Evolutionary conservation across 306 rosid species (phyloP), one percentile per base, ranked within the genome.

Genomic region (Inga oerstediana): DNA sequence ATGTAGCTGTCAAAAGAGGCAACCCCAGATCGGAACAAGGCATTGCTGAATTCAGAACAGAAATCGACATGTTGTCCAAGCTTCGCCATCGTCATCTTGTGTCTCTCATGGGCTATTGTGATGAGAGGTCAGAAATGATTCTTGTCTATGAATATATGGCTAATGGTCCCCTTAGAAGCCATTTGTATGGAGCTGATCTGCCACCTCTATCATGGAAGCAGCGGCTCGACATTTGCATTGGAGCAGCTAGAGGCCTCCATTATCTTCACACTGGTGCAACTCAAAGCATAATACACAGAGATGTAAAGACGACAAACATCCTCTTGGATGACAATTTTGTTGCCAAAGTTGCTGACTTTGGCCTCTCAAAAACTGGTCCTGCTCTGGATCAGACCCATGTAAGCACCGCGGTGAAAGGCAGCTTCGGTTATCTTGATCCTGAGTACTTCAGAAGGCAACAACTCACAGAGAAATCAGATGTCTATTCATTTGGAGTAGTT

Each of bases 141-240:
- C 97, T 96, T 59, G 98, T 94, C 75, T 96, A 96, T 69, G 99
- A 96, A 80, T 96, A 91, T 88, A 96, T 96, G 99, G 97, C 98
- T 54, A 96, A 96, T 83, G 99, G 99, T 73, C 98, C 99, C 74
- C 92, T 96, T 51, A 80, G 99, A 84, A 94, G 98, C 85, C 99
- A 96, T 82, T 77, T 96, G 88, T 96, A 96, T 82, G 99, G 99
- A 82, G 81, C 98, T 16, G 94, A 91, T 78, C 89, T 92, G 13
- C 98, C 98, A 19, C 74, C 91, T 20, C 76, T 96, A 4, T 86
- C 98, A 15, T 96, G 99, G 99, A 93, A 92, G 87, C 99, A 91
- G 35, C 88, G 99, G 37, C 97, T 93, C 12, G 98, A 96, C 80
- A 94, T 96, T 72, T 96, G 99, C 89, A 93, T 96, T n/a, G 99